Percentiles rank a stretch among this genome's conserved stretches.
Conservation (phyloP, 2,329 filamentous ascomycete genomes). For the Neopestalotiopsis sp. region DNA sequence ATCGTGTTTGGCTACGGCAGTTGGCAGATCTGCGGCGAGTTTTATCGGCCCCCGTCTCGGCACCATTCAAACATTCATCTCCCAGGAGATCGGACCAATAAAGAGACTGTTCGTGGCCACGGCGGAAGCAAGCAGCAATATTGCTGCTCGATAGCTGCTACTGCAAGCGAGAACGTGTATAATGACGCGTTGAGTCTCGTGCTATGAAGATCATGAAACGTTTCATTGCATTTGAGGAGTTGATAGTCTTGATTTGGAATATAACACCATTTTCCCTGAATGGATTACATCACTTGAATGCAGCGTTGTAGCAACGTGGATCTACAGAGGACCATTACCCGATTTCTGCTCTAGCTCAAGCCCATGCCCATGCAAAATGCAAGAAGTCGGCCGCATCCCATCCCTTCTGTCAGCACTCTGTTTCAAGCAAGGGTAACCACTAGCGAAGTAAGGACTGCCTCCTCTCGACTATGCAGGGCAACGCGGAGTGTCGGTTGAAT, state of each 20-base stretch:
- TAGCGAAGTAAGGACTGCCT: too few species aligned
- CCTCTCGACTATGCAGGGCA: too few species aligned
- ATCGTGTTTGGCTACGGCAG: not conserved
- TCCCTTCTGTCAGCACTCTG: not conserved
- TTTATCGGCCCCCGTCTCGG: not conserved
- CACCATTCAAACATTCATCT: not conserved
- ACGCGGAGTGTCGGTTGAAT: too few species aligned
- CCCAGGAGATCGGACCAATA: not conserved
- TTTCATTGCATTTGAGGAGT: not conserved
- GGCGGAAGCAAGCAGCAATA: not conserved
- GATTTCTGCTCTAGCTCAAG: too few species aligned
- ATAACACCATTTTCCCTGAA: not conserved
- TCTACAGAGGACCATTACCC: too few species aligned
- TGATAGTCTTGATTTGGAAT: not conserved
- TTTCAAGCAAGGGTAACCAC: too few species aligned
- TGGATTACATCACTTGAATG: not conserved
- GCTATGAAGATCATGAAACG: not conserved
- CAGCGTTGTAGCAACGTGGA: not conserved
- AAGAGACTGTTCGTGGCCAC: not conserved
- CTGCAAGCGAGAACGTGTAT: not conserved
- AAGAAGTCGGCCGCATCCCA: not conserved
- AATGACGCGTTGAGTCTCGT: not conserved
- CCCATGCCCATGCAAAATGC: too few species aligned
- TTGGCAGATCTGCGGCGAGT: not conserved
- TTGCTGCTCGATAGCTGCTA: not conserved